Conservation (phyloP, 2,329 filamentous ascomycete species). For the Gnomoniopsis smithogilvyi region DNA sequence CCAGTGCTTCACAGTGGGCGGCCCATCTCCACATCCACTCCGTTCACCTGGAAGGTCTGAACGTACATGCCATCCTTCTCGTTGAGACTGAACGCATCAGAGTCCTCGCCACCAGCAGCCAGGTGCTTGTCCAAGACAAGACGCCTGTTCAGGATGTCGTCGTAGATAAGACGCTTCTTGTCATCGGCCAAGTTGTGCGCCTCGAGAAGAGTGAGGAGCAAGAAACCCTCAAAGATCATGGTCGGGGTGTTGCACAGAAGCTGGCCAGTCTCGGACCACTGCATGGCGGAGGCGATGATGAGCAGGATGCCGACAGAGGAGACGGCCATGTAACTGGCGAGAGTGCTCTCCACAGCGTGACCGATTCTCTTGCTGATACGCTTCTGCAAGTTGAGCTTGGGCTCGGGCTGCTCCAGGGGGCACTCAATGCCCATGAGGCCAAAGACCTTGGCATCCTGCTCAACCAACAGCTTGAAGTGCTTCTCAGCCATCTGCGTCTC, state of each 20-base stretch:
- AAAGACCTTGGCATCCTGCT: conserved; percentile 21
- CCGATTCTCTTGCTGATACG: conserved; percentile 24
- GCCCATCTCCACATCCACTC: conserved; percentile 8
- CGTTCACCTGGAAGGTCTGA: conserved; percentile 8
- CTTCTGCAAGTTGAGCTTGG: conserved; percentile 16
- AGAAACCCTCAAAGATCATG: conserved; percentile 28
- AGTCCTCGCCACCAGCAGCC: conserved; percentile 14
- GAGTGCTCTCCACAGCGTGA: conserved; percentile 18
- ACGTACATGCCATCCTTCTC: conserved; percentile 5
- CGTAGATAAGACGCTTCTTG: conserved; percentile 23
- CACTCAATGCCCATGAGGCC: conserved; percentile 20
- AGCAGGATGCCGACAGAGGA: conserved; percentile 21
- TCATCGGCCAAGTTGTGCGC: conserved; percentile 25
- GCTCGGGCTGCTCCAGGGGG: conserved; percentile 8
- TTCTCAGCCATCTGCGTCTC: conserved; percentile 20
- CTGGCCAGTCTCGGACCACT: conserved; percentile 28
- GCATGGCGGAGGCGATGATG: conserved; percentile 23
- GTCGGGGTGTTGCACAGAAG: conserved; percentile 29
- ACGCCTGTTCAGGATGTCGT: conserved; percentile 24
- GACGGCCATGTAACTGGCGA: conserved; percentile 21
- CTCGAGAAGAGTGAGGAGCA: conserved; percentile 25
- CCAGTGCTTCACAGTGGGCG: not conserved
- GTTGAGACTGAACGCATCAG: not conserved
- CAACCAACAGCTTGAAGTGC: conserved; percentile 23
- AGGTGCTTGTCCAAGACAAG: conserved; percentile 24